Percentiles rank a stretch among this genome's conserved stretches.
phyloP scores from a whole-genome alignment of 2,329 filamentous ascomycete genomes.

The Fusarium nematophilum region DNA sequence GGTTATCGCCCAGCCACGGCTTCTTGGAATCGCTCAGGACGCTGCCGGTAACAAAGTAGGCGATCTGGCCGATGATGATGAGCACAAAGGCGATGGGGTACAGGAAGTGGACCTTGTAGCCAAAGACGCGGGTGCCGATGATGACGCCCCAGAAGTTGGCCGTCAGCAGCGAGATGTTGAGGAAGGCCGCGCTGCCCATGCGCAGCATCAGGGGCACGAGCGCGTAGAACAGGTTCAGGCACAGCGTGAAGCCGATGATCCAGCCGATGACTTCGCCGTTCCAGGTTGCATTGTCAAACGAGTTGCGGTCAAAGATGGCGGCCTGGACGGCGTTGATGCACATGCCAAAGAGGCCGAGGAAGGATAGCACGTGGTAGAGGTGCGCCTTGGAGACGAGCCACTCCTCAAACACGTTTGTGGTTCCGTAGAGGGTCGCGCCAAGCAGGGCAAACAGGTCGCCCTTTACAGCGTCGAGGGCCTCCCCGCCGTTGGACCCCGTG shows the following conservation, averaged over 20 bases:
- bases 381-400: constrained; percentile 90
- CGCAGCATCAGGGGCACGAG: constrained; percentile 89
- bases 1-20: constrained; percentile 91
- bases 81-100: constrained; percentile 96
- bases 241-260: constrained; percentile 88
- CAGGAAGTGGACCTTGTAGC: constrained; percentile 82
- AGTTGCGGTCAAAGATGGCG: constrained; percentile 86
- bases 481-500: constrained; percentile 77
- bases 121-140: constrained; percentile 89
- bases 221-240: constrained; percentile 86
- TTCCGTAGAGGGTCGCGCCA: constrained; percentile 90
- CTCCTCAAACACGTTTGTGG: constrained; percentile 93
- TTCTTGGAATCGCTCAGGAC: constrained; percentile 90
- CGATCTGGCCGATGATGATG: constrained; percentile 85
- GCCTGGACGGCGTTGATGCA: constrained; percentile 93
- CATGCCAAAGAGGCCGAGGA: constrained; percentile 88
- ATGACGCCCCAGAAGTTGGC: constrained; percentile 98
- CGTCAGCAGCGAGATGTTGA: constrained; percentile 94
- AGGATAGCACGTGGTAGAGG: constrained; percentile 92
- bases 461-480: constrained; percentile 78
- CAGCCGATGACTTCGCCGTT: constrained; percentile 79
- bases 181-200: constrained; percentile 91
- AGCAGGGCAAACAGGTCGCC: constrained; percentile 93
- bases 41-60: constrained; percentile 88
- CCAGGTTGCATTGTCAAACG: constrained; percentile 75